Evolutionary conservation across 352 stramenopile genomes (phyloP).

Genomic region (Pythium dissimile): DNA sequence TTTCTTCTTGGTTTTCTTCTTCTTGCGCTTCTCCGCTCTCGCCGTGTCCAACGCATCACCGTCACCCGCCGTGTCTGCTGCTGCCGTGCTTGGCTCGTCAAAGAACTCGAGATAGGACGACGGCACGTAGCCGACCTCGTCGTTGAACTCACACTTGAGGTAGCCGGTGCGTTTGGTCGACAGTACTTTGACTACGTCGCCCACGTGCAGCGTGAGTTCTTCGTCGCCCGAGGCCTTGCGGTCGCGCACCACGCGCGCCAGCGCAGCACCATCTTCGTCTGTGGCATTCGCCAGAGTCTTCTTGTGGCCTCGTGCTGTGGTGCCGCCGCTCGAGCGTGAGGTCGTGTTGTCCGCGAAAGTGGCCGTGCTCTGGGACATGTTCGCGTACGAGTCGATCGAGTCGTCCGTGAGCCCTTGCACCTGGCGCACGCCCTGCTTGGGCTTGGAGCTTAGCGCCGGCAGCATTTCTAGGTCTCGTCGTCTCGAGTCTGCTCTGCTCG

Average conservation of each 20-base stretch:
- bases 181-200: slow-evolving; percentile 71
- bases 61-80: slow-evolving; percentile 7
- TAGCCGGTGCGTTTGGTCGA: slow-evolving; percentile 80
- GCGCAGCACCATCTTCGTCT: slow-evolving; percentile 22
- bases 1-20: slow-evolving; percentile 57
- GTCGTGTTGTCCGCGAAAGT: slow-evolving; percentile 65
- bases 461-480: too few relatives aligned
- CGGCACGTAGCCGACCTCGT: slow-evolving; percentile 71
- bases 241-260: slow-evolving; percentile 66
- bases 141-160: slow-evolving; percentile 74
- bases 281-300: slow-evolving; percentile 7
- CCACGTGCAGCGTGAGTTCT: slow-evolving; percentile 55
- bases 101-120: slow-evolving; percentile 85
- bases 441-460: slow-evolving; percentile 75
- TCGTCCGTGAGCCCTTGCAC: slow-evolving; percentile 80
- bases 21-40: slow-evolving; percentile 41
- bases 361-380: slow-evolving; percentile 36
- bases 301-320: slow-evolving; percentile 15
- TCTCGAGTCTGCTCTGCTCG: too few relatives aligned
- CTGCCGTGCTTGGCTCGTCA: slow-evolving; percentile 36
- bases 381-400: slow-evolving; percentile 84
- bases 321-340: slow-evolving; percentile 11
- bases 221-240: slow-evolving; percentile 75
- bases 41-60: slow-evolving; percentile 18
- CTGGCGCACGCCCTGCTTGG: slow-evolving; percentile 79